Evolutionary conservation across 768 basidiomycete genomes (phyloP).

Genomic region (Macrolepiota fuliginosa): DNA sequence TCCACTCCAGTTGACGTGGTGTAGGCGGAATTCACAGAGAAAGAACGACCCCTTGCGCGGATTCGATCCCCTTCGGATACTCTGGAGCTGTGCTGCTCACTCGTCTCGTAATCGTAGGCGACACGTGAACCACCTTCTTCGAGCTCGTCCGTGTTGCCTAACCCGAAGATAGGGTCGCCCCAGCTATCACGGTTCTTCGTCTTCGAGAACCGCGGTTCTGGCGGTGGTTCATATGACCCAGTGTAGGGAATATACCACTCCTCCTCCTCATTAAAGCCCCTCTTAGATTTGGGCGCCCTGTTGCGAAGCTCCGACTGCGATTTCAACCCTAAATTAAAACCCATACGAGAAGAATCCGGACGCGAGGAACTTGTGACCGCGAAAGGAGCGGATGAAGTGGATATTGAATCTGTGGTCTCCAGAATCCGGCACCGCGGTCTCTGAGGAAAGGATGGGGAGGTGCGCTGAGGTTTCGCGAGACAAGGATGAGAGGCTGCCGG

Average conservation of each 20-base stretch:
- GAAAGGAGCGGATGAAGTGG: not conserved
- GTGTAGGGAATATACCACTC: constrained; percentile 19
- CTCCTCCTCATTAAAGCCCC: constrained; percentile 13
- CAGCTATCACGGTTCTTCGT: constrained; percentile 17
- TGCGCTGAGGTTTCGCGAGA: not conserved
- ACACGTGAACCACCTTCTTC: not conserved
- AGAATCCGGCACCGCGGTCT: not conserved
- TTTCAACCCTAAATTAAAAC: constrained; percentile 5
- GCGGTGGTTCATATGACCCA: constrained; percentile 17
- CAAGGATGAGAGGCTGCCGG: not conserved
- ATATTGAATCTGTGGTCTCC: not conserved
- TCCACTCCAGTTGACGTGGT: constrained; percentile 39
- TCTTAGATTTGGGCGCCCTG: not conserved
- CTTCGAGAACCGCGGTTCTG: constrained; percentile 5
- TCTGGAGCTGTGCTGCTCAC: not conserved
- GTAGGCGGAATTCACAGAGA: constrained; percentile 41
- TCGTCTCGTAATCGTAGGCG: not conserved
- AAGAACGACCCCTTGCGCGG: constrained; percentile 28
- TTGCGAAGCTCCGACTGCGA: constrained; percentile 4
- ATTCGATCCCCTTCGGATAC: constrained; percentile 16
- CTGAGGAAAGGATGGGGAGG: not conserved
- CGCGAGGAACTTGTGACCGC: not conserved
- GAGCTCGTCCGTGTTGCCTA: not conserved
- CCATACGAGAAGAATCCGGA: constrained; percentile 4
- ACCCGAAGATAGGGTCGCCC: constrained; percentile 17